phyloP scores from a whole-genome alignment of 768 basidiomycete genomes.

The Boletus tomentosulus region DNA sequence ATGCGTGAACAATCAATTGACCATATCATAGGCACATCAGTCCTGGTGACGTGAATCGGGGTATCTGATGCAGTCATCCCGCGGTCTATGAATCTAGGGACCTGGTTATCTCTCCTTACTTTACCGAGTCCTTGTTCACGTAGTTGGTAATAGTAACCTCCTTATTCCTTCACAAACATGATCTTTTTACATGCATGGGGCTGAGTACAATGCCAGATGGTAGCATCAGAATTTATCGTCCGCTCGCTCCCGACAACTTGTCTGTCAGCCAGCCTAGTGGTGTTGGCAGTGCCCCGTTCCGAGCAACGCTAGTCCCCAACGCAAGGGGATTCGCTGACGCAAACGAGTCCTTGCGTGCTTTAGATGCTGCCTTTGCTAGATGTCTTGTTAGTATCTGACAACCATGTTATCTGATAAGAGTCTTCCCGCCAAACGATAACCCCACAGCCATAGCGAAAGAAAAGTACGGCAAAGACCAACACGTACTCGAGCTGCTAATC shows the following conservation, averaged over 20 bases:
- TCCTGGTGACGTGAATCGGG: slow-evolving; percentile 16
- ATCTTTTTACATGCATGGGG: not conserved
- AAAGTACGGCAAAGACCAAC: not conserved
- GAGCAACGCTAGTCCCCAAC: slow-evolving; percentile 55
- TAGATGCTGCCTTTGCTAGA: slow-evolving; percentile 65
- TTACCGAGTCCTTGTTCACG: not conserved
- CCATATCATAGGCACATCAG: slow-evolving; percentile 22
- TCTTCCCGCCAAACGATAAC: not conserved
- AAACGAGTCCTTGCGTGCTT: slow-evolving; percentile 74
- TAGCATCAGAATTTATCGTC: slow-evolving; percentile 30
- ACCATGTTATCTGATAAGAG: not conserved
- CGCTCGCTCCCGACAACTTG: slow-evolving; percentile 63
- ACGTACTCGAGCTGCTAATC: slow-evolving; percentile 67
- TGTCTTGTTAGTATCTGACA: slow-evolving; percentile 11
- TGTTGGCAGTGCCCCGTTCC: slow-evolving; percentile 59
- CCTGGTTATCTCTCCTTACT: not conserved
- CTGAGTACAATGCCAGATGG: slow-evolving; percentile 3
- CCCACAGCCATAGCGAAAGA: not conserved
- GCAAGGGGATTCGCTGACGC: slow-evolving; percentile 80
- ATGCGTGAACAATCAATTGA: slow-evolving; percentile 4
- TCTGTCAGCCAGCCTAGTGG: slow-evolving; percentile 79
- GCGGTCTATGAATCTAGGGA: too few species aligned
- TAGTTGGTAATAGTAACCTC: not conserved
- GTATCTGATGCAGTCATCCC: not conserved
- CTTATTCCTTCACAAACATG: not conserved